A percentile compares a stretch with the other conserved stretches of the same genome.
Conservation (phyloP, 805 yeast species). For the Limtongia smithiae region DNA sequence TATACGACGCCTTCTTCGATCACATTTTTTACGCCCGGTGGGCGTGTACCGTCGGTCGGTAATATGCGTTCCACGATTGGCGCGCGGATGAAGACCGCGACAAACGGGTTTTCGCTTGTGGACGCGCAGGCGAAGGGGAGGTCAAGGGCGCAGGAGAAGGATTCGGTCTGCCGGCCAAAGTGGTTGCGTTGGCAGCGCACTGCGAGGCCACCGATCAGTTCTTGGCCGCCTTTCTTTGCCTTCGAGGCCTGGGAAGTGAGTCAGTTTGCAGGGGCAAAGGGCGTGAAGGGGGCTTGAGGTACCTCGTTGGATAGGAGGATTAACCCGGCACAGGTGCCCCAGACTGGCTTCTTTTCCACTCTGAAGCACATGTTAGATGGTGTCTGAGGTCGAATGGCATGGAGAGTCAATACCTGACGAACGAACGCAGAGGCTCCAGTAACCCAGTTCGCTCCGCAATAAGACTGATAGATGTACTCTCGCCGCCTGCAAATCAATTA, state of each 20-base stretch:
- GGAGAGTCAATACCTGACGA: slow-evolving; percentile 40
- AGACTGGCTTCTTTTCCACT: slow-evolving; percentile 49
- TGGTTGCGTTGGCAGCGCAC: slow-evolving; percentile 67
- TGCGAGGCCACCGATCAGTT: slow-evolving; percentile 60
- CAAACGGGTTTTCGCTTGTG: slow-evolving; percentile 34
- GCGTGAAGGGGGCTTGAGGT: too few relatives aligned
- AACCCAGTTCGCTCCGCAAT: slow-evolving; percentile 64
- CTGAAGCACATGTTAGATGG: slow-evolving; percentile 1
- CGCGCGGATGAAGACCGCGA: slow-evolving; percentile 65
- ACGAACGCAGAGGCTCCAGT: slow-evolving; percentile 51
- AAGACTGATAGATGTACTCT: slow-evolving; percentile 64
- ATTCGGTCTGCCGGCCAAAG: slow-evolving; percentile 72
- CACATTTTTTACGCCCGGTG: background rate
- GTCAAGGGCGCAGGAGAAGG: slow-evolving; percentile 44
- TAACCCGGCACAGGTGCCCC: slow-evolving; percentile 89
- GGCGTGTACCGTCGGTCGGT: background rate
- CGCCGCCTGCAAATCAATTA: slow-evolving; percentile 46
- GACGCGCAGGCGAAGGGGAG: slow-evolving; percentile 31
- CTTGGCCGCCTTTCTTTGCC: slow-evolving; percentile 46
- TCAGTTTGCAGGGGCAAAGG: too few relatives aligned
- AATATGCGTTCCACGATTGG: slow-evolving; percentile 53
- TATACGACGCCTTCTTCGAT: slow-evolving; percentile 12
- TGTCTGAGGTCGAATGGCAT: background rate
- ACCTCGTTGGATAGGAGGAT: slow-evolving; percentile 55
- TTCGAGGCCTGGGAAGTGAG: slow-evolving; percentile 46